Conservation (phyloP, 257 asterid genomes). For the Lavandula angustifolia region DNA sequence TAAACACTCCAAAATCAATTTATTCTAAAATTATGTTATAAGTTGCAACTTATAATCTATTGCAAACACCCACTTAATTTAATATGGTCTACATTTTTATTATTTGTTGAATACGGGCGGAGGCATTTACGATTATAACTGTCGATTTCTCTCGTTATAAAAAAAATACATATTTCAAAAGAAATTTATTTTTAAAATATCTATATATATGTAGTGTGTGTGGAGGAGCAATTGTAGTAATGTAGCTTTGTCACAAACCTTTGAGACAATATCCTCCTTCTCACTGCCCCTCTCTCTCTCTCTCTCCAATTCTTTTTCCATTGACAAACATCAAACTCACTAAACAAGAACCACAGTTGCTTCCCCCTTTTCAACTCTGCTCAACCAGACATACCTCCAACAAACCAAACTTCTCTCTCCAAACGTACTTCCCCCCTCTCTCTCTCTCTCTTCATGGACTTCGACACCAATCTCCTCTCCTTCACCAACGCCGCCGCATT, state of each 20-base stretch:
- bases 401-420: constrained; percentile 38
- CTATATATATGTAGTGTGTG: neutral
- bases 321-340: constrained; percentile 63
- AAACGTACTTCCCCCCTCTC: constrained; percentile 33
- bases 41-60: too few species aligned
- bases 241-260: constrained; percentile 41
- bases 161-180: too few species aligned
- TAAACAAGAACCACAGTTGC: constrained; percentile 37
- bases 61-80: too few species aligned
- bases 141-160: too few species aligned
- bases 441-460: constrained; percentile 26
- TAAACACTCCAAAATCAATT: too few species aligned
- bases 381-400: constrained; percentile 38
- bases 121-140: too few species aligned
- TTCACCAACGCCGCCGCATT: constrained; percentile 20
- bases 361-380: constrained; percentile 37
- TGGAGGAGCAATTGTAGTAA: constrained; percentile 25
- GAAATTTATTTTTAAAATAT: neutral
- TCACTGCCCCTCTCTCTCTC: constrained; percentile 19
- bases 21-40: too few species aligned
- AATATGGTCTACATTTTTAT: too few species aligned
- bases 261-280: constrained; percentile 38
- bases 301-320: constrained; percentile 55
- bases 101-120: too few species aligned
- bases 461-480: constrained; percentile 41